Evolutionary conservation across 805 yeast genomes (phyloP), one percentile per base, ranked within the genome.

Genomic region (Dipodascus albidus): DNA sequence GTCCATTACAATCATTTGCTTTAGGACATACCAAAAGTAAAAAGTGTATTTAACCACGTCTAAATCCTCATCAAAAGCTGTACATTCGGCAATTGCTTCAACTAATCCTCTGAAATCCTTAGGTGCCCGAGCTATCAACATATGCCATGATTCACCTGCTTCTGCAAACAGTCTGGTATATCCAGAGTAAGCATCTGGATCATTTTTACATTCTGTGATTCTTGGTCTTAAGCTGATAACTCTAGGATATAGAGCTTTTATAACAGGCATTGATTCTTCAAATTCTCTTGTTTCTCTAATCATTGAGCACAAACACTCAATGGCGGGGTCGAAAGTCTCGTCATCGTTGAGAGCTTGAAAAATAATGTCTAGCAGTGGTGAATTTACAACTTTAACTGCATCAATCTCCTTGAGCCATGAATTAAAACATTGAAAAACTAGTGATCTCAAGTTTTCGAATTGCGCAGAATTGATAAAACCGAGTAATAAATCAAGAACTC

Each of bases 131-230:
- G 91, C 88, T 51, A 93, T 81, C 33, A 86, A 73, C 33, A 86
- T 85, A 67, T 88, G 93, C 99, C 99, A 93, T 1, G 95, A 78
- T 69, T 89, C 97, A 54, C 96, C 96, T 1, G 97, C 95, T 60
- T 89, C 95, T 3, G 89, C 86, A 65, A 85, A 87, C 47, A 93
- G 66, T 62, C 93, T 76, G 0, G 95, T 79, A 52, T 86, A 70
- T 14, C 85, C 81, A 54, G 82, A 83, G 62, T 85, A 77, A 41
- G 76, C 74, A 35, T 85, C 93, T 1, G 78, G 74, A 60, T 83
- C 91, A 50, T 73, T 75, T 44, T 63, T 61, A 50, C 50, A 49
- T 23, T 60, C 70, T 11, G 51, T 44, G 14, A 62, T 51, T 48
- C 74, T 71, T 2, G 78, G 76, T 63, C 81, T 77, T 50, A 90